A percentile compares a stretch with the other conserved stretches of the same genome.
phyloP scores from a whole-genome alignment of 2,329 filamentous ascomycete species.

The Alternaria brassicae region DNA sequence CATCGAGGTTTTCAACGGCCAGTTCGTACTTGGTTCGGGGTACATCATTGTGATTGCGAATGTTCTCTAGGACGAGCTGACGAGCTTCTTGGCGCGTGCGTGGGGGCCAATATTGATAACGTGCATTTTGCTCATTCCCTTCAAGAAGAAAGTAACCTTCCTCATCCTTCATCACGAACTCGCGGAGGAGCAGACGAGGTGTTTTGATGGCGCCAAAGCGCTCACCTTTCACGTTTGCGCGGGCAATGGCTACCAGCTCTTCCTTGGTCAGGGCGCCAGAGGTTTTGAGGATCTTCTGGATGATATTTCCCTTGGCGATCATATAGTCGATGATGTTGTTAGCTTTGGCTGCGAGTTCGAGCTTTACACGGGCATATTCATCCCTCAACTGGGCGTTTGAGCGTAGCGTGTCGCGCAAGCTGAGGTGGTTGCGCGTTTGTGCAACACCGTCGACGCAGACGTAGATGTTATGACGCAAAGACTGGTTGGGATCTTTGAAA shows the following conservation, averaged over 20 bases:
- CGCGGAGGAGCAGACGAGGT: slow-evolving; percentile 33
- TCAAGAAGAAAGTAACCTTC: slow-evolving; percentile 35
- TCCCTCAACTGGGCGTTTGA: slow-evolving; percentile 40
- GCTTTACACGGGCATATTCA: slow-evolving; percentile 35
- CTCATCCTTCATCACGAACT: slow-evolving; percentile 35
- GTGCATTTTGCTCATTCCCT: slow-evolving; percentile 30
- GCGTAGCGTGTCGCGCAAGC: slow-evolving; percentile 46
- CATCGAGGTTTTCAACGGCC: slow-evolving; percentile 30
- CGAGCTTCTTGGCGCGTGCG: slow-evolving; percentile 31
- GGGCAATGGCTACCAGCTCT: slow-evolving; percentile 27
- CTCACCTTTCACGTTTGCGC: slow-evolving; percentile 25
- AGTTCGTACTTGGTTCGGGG: slow-evolving; percentile 38
- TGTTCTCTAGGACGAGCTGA: slow-evolving; percentile 26
- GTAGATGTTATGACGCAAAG: slow-evolving; percentile 46
- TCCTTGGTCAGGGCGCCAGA: slow-evolving; percentile 24
- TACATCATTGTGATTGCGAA: slow-evolving; percentile 20
- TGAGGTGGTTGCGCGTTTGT: slow-evolving; percentile 50
- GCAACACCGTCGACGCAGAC: slow-evolving; percentile 46
- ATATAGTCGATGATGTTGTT: slow-evolving; percentile 33
- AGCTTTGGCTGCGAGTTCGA: slow-evolving; percentile 26
- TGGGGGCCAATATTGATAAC: slow-evolving; percentile 38
- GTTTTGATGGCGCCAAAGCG: slow-evolving; percentile 30
- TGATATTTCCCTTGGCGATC: slow-evolving; percentile 27
- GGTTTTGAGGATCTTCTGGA: slow-evolving; percentile 30
- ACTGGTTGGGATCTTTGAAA: slow-evolving; percentile 42